Conservation (phyloP, 176 grass and related monocot species). For the Aegilops longissima region DNA sequence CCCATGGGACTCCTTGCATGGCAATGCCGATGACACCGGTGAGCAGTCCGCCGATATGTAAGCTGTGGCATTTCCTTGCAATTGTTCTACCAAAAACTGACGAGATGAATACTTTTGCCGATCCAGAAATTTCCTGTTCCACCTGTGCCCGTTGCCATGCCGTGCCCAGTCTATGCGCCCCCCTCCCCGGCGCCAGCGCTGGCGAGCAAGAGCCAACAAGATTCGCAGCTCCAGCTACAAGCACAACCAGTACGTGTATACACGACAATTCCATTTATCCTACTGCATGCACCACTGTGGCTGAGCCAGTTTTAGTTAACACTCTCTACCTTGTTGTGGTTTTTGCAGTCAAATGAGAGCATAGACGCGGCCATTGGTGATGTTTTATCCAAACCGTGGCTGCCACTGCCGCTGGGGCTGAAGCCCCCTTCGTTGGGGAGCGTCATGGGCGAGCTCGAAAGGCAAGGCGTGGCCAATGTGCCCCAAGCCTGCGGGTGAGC, state of each 20-base stretch:
- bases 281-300: not conserved
- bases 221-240: conserved; percentile 38
- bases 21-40: conserved; percentile 59
- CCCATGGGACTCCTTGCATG: conserved; percentile 55
- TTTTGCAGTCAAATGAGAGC: conserved; percentile 61
- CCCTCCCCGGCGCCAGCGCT: conserved; percentile 15
- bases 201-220: conserved; percentile 29
- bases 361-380: conserved; percentile 86
- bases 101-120: not conserved
- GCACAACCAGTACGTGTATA: conserved; percentile 58
- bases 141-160: conserved; percentile 40
- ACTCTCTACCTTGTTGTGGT: not conserved
- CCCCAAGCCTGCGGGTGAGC: conserved; percentile 49
- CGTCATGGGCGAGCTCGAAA: conserved; percentile 71
- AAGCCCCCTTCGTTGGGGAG: conserved; percentile 73
- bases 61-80: not conserved
- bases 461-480: conserved; percentile 64
- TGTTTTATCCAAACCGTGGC: conserved; percentile 77
- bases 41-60: not conserved
- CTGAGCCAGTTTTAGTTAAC: not conserved
- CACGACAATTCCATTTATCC: not conserved
- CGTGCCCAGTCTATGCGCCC: conserved; percentile 37
- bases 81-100: not conserved
- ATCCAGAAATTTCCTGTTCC: conserved; percentile 66
- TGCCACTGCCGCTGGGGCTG: conserved; percentile 83